Base-by-base conservation (phyloP, 176 grass and related monocot genomes). In the Raddia guianensis region DNA sequence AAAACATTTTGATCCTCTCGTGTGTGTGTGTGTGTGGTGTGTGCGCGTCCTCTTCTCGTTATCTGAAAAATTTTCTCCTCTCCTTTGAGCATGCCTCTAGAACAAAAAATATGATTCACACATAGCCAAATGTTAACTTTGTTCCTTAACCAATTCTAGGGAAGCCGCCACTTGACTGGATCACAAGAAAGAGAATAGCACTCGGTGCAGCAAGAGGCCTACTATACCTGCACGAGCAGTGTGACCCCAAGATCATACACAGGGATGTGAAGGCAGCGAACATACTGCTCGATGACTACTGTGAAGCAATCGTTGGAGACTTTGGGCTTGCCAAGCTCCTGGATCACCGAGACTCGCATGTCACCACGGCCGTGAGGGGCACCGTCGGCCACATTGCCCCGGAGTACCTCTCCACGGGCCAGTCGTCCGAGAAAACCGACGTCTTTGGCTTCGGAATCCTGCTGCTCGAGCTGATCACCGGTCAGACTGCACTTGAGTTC, bases 371-470 rank as follows among this genome's bases (percentile, higher is more conserved):
- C 8, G 93, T 97, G 15, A 73, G 93, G 52, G 93, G 93, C 47
- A 97, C 93, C 2, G 90, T 97, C 0, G 93, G 93, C 8, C 93
- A 97, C 76, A 97, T 97, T 74, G 93, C 93, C 8, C 93, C 93
- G 0, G 93, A 97, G 69, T 97, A 97, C 78, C 90, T 97, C 80
- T 93, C 90, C 18, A 97, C 93, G 0, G 93, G 91, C 13, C 93
- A 97, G 70, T 95, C 93, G 21, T 97, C 93, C 12, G 93, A 97
- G 79, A 97, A 97, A 84, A 97, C 93, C 9, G 93, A 97, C 12
- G 91, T 97, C 21, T 97, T 91, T 27, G 93, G 93, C 32, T 97
- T 97, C 27, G 93, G 93, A 61, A 90, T 97, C 73, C 84, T 97
- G 33, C 81, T 97, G 35, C 86, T 97, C 5, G 93, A 97, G 52